Percentiles rank a stretch among this genome's conserved stretches.
phyloP scores from a whole-genome alignment of 2,329 filamentous ascomycete genomes.

The Pseudogymnoascus sp. region DNA sequence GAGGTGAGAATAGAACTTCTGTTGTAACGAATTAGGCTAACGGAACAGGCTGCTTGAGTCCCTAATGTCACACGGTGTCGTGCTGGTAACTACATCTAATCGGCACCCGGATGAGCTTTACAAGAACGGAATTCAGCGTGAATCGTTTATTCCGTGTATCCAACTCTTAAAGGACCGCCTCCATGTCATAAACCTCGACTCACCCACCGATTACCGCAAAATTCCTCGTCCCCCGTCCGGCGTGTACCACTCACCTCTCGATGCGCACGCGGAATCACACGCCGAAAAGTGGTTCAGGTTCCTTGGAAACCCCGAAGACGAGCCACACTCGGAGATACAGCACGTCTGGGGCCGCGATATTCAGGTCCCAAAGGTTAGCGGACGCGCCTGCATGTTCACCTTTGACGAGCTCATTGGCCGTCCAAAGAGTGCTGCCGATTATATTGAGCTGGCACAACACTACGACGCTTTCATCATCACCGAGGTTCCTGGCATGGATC shows the following conservation, averaged over 20 bases:
- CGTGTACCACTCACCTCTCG: conserved; percentile 87
- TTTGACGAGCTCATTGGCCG: conserved; percentile 86
- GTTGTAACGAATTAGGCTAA: conserved; percentile 2
- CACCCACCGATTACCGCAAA: conserved; percentile 92
- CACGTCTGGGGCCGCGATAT: conserved; percentile 91
- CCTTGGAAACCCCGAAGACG: conserved; percentile 72
- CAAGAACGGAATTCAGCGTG: conserved; percentile 93
- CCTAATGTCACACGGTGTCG: conserved; percentile 94
- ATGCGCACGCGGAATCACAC: conserved; percentile 66
- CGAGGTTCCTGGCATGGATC: conserved; percentile 84
- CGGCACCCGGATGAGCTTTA: conserved; percentile 94
- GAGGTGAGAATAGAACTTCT: conserved; percentile 37
- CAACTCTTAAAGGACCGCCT: conserved; percentile 78
- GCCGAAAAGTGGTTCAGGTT: conserved; percentile 94
- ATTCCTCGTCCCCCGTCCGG: conserved; percentile 87
- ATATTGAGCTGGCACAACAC: conserved; percentile 78
- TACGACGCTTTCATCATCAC: conserved; percentile 93
- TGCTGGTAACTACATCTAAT: conserved; percentile 92
- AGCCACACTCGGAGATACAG: conserved; percentile 69
- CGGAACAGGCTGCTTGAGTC: conserved; percentile 63
- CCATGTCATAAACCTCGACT: conserved; percentile 89
- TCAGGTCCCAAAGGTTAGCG: conserved; percentile 76
- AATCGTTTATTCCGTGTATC: conserved; percentile 93
- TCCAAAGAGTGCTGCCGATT: conserved; percentile 89
- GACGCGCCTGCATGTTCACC: conserved; percentile 79